phyloP scores from a whole-genome alignment of 1,139 yeast species.

The Chernovozyma sophiae-reginae region DNA sequence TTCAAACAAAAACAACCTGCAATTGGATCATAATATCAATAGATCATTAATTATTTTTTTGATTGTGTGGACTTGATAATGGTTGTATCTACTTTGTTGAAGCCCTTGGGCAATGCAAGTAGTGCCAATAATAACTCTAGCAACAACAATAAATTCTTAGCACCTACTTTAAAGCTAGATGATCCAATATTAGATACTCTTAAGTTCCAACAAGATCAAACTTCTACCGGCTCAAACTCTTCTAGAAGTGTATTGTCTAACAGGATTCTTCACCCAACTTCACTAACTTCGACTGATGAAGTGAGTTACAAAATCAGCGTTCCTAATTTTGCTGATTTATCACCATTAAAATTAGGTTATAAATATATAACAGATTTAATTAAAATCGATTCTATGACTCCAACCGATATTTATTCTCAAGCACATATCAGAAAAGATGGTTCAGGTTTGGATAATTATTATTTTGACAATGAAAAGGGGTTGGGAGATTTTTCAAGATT shows the following conservation, averaged over 20 bases:
- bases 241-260: conserved; percentile 27
- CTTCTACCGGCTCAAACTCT: conserved; percentile 19
- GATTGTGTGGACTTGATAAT: neutral
- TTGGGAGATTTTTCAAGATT: conserved; percentile 67
- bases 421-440: conserved; percentile 35
- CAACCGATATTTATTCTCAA: conserved; percentile 41
- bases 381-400: conserved; percentile 44
- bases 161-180: conserved; percentile 33
- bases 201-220: conserved; percentile 35
- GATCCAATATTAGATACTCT: conserved; percentile 29
- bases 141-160: conserved; percentile 19
- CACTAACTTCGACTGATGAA: conserved; percentile 36
- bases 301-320: conserved; percentile 43
- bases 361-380: conserved; percentile 44
- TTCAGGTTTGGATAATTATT: conserved; percentile 38
- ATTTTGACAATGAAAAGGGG: conserved; percentile 38
- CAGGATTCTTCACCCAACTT: conserved; percentile 35
- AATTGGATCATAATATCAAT: too few species aligned
- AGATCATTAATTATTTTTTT: too few species aligned
- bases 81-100: conserved; percentile 4
- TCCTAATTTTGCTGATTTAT: conserved; percentile 40
- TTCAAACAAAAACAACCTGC: too few species aligned
- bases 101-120: conserved; percentile 1
- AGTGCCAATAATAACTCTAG: conserved; percentile 9
- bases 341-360: conserved; percentile 41